Evolutionary conservation across 441 rosid genomes (phyloP).

Genomic region (Omphalea diandra): DNA sequence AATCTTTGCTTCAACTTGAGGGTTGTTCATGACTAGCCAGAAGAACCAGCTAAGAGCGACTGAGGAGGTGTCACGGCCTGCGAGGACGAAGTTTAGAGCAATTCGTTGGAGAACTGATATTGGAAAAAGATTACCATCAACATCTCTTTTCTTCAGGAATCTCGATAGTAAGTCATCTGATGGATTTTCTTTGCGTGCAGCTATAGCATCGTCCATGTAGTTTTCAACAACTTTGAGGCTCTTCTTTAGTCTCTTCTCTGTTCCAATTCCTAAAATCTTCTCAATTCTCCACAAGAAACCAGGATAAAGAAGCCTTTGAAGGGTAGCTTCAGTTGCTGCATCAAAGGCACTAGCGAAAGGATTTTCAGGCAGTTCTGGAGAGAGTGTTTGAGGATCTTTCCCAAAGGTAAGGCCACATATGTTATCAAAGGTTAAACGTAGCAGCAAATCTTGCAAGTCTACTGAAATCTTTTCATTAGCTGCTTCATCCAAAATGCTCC

Average conservation of each 20-base stretch:
- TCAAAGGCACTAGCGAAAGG: slow-evolving; percentile 78
- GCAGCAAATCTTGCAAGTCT: slow-evolving; percentile 82
- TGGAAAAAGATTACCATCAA: slow-evolving; percentile 57
- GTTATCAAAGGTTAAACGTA: slow-evolving; percentile 86
- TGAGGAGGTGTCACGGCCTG: slow-evolving; percentile 92
- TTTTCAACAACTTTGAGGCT: slow-evolving; percentile 62
- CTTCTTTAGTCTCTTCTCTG: slow-evolving; percentile 51
- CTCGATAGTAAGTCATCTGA: slow-evolving; percentile 84
- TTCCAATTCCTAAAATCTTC: slow-evolving; percentile 62
- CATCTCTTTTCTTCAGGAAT: slow-evolving; percentile 76
- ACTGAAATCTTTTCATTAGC: slow-evolving; percentile 40
- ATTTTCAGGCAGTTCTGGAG: slow-evolving; percentile 70
- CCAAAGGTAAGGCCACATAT: slow-evolving; percentile 94
- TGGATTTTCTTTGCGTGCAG: slow-evolving; percentile 60
- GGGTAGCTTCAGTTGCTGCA: slow-evolving; percentile 83
- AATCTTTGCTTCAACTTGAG: slow-evolving; percentile 59
- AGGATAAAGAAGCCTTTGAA: slow-evolving; percentile 80
- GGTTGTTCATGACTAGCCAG: slow-evolving; percentile 85
- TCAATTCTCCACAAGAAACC: slow-evolving; percentile 73
- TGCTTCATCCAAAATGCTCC: slow-evolving; percentile 64
- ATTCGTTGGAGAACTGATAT: slow-evolving; percentile 76
- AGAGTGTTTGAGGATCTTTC: slow-evolving; percentile 84
- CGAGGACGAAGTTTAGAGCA: slow-evolving; percentile 91
- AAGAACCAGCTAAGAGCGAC: slow-evolving; percentile 97
- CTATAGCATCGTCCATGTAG: slow-evolving; percentile 81